Evolutionary conservation across 306 rosid genomes (phyloP), one percentile per base, ranked within the genome.

Genomic region (Delonix regia): DNA sequence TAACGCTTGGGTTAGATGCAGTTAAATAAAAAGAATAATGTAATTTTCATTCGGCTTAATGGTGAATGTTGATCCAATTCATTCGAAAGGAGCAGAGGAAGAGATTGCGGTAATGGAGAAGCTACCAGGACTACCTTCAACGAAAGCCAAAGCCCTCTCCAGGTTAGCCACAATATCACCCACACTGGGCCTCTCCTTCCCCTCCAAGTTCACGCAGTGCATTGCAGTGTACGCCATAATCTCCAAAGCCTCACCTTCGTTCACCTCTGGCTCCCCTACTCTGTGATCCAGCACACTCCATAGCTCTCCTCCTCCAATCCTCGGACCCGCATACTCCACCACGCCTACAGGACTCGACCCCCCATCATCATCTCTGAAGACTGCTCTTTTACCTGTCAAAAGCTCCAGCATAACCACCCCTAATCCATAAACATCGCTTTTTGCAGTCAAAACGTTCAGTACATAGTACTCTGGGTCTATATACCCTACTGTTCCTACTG

Each of bases 401-500:
- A 86, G 89, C 75, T 86, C 89, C 82, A 86, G 49, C 81, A 86
- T 3, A 25, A 86, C 87, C 53, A 86, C 83, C 62, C 89, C 89
- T 38, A 86, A 78, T 56, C 89, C 87, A 69, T 86, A 86, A 4
- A 83, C 89, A 77, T 86, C 89, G 65, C 89, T 83, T 33, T 83
- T 86, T 69, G 85, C 74, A 6, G 89, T 86, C 39, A 83, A 74
- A 7, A 86, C 87, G 67, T 78, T 86, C 25, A 78, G 30, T 1
- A 80, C 87, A 51, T 83, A 86, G 81, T 86, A 86, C 85, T 86
- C 89, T 0, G 89, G 89, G 24, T 86, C 89, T 73, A 86, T 86
- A 60, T 86, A 86, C 3, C 89, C 89, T 11, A 86, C 85, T 0
- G 89, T 86, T 25, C 89, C 89, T 12, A 78, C 89, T 0, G 87